Evolutionary conservation across 148 eudicot genomes (phyloP).

Genomic region (Euryodendron excelsum): DNA sequence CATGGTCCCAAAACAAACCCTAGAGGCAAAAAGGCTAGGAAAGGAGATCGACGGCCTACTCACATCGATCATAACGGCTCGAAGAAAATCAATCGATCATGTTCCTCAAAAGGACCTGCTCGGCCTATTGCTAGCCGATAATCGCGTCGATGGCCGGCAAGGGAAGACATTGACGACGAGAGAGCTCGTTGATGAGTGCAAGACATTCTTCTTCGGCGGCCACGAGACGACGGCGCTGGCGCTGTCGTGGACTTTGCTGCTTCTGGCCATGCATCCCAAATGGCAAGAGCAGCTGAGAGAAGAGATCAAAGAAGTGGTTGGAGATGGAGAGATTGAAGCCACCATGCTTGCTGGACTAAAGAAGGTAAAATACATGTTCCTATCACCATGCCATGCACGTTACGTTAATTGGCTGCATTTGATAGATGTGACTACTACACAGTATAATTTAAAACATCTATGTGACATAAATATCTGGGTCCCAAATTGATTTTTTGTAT

Average conservation of each 20-base stretch:
- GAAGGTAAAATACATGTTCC: too few relatives aligned
- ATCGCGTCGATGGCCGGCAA: constrained; percentile 23
- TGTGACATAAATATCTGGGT: neutral
- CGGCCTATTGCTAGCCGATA: constrained; percentile 57
- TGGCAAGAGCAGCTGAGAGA: constrained; percentile 79
- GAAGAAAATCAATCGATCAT: constrained; percentile 34
- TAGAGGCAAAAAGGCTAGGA: constrained; percentile 62
- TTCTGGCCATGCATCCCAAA: constrained; percentile 57
- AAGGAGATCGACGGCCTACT: constrained; percentile 70
- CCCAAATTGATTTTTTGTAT: too few relatives aligned
- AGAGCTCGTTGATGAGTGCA: constrained; percentile 85
- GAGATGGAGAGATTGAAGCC: constrained; percentile 58
- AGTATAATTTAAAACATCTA: neutral
- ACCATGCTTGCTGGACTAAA: constrained; percentile 64
- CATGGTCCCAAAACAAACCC: constrained; percentile 39
- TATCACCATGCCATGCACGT: neutral
- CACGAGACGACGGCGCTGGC: constrained; percentile 82
- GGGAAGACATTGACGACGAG: constrained; percentile 45
- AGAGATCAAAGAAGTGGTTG: constrained; percentile 68
- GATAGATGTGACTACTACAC: neutral
- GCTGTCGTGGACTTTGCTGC: constrained; percentile 74
- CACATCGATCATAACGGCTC: constrained; percentile 41
- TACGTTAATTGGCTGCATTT: too few relatives aligned
- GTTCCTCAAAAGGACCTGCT: constrained; percentile 54
- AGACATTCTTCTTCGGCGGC: constrained; percentile 89